Evolutionary conservation across 768 basidiomycete genomes (phyloP), one percentile per base, ranked within the genome.

Genomic region (Scleroderma citrinum): DNA sequence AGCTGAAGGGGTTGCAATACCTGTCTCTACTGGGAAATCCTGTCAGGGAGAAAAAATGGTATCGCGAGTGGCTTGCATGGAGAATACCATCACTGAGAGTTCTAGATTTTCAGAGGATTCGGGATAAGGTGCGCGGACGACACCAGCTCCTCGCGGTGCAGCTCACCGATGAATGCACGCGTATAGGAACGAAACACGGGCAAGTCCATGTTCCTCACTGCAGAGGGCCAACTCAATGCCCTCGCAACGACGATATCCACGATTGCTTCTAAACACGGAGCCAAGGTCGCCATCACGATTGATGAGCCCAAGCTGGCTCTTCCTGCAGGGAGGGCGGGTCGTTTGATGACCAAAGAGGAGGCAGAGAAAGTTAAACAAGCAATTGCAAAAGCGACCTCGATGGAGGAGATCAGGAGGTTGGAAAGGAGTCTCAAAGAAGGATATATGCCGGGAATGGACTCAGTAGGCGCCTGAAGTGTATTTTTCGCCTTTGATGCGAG

Each of bases 21-120:
- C 66, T 95, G 44, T 82, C 81, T 32, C 69, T 94, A 56, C 58
- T 89, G 55, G 91, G 89, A 20, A 89, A 89, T 58, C 90, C 92
- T 48, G 88, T 93, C 29, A 72, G 77, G 64, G 87, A 92, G 73
- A 88, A 87, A 77, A 90, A 92, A 80, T 90, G 87, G 82, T 95
- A 94, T 75, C 87, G 91, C 74, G 89, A 92, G 74, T 95, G 92
- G 92, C 81, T 93, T 75, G 82, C 88, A 59, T 92, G 82, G 81
- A 82, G 84, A 73, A 76, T 92, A 75, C 82, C 85, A 68, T 77
- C 79, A 64, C 78, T 95, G 64, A 83, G 92, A 78, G 87, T 92
- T 71, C 76, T 95, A 64, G 92, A 95, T 80, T 95, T 90, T 71
- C 87, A 92, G 77, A 83, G 92, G 71, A 88, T 95, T 61, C 83